phyloP scores from a whole-genome alignment of 2,329 filamentous ascomycete genomes.

The Clarireedia hainanense region DNA sequence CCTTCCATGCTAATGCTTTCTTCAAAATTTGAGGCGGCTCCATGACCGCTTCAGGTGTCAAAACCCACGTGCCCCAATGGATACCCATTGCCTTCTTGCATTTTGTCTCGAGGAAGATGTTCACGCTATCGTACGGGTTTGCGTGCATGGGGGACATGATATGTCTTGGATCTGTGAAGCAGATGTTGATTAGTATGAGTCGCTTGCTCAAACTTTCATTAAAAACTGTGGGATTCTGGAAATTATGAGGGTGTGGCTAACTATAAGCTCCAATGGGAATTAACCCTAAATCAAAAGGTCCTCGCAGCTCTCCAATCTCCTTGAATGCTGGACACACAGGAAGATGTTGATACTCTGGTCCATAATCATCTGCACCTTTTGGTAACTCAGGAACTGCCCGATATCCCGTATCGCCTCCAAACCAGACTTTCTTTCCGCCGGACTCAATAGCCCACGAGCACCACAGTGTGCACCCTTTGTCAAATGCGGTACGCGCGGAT shows the following conservation, averaged over 20 bases:
- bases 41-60: conserved; percentile 72
- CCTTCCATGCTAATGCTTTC: conserved; percentile 61
- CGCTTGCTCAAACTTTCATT: background rate
- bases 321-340: conserved; percentile 78
- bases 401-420: conserved; percentile 88
- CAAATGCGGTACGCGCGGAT: conserved; percentile 55
- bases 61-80: conserved; percentile 66
- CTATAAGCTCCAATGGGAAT: conserved; percentile 88
- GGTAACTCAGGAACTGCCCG: conserved; percentile 63
- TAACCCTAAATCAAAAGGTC: conserved; percentile 83
- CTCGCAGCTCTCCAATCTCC: conserved; percentile 70
- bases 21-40: conserved; percentile 71
- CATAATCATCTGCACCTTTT: conserved; percentile 61
- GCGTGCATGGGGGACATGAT: conserved; percentile 79
- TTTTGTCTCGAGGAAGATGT: conserved; percentile 78
- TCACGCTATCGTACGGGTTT: conserved; percentile 78
- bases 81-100: conserved; percentile 77
- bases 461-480: conserved; percentile 76
- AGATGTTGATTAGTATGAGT: background rate
- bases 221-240: background rate
- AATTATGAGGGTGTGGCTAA: background rate
- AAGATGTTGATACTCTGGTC: conserved; percentile 53
- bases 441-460: conserved; percentile 75
- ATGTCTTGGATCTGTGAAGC: conserved; percentile 43
- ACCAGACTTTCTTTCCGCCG: conserved; percentile 72